Base-by-base conservation (phyloP, 2,329 filamentous ascomycete species). In the Aspergillus sp. region DNA sequence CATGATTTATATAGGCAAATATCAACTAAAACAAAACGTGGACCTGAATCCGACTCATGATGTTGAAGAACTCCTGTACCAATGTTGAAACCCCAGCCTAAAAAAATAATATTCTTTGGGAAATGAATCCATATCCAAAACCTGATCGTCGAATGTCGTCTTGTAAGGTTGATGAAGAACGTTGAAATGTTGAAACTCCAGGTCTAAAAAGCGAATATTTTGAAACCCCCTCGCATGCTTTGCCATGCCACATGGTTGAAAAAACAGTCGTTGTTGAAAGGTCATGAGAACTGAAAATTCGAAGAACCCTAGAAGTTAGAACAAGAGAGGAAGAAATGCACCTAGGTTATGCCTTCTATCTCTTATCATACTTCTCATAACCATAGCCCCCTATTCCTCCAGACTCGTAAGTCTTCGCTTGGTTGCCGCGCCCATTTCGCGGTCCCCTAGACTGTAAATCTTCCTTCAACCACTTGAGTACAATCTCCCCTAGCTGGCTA, bases 401-500 rank as follows among this genome's bases (percentile, higher is more conserved):
- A 55, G 74, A 79, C 66, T 81, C 75, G 66, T 89, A 82, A 5
- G 80, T 77, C 60, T 77, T 81, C 0, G 72, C 79, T 67, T 83
- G 76, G 27, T 70, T 69, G 2, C 70, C 83, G 79, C 83, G 44
- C 79, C 84, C 61, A 84, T 77, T 89, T 48, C 93, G 81, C 3
- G 93, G 93, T 0, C 93, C 93, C 64, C 93, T 81, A 64, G 89
- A 87, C 65, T 82, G 79, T 61, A 97, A 75, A 76, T 98, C 93
- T 60, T 89, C 84, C 70, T 86, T 86, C 73, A 99, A 79, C 95
- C 95, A 99, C 54, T 82, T 82, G 65, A 99, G 79, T 30, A 98
- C 95, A 62, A 99, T 76, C 77, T 96, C 89, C 9, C 93, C 93
- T 7, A 98, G 81, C 56, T 86, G 85, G 68, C 89, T 95, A 74